Percentiles rank a stretch among this genome's conserved stretches.
These are phyloP conservation scores for Claviceps arundinis DNA, from an alignment of 2,329 filamentous ascomycete species.

Conservation along the genomic window DNA sequence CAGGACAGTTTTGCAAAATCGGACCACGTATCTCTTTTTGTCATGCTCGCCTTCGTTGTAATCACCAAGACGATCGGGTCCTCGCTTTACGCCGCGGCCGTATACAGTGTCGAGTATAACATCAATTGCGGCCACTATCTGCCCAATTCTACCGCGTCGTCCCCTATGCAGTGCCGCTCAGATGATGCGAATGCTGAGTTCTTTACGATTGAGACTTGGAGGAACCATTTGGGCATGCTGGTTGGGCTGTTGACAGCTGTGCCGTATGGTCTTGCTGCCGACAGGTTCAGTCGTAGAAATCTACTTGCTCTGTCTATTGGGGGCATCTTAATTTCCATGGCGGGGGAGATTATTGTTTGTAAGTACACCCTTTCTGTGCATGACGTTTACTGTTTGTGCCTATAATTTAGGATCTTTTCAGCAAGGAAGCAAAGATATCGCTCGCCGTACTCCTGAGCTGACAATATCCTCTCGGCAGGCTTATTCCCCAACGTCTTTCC, in stretches of 20 bases:
- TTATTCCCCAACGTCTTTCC: conserved; percentile 1
- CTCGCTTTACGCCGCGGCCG: not conserved
- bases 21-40: conserved; percentile 1
- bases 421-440: not conserved
- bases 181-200: not conserved
- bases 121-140: conserved; percentile 1
- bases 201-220: not conserved
- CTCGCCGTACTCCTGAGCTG: not conserved
- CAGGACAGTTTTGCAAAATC: conserved; percentile 1
- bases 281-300: conserved; percentile 4
- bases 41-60: not conserved
- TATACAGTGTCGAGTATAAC: not conserved
- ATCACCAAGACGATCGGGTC: not conserved
- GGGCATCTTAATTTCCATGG: conserved; percentile 2
- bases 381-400: not conserved
- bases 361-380: not conserved
- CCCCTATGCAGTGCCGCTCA: not conserved
- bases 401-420: not conserved
- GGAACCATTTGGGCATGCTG: not conserved
- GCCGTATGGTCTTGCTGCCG: conserved; percentile 5
- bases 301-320: conserved; percentile 2
- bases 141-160: not conserved
- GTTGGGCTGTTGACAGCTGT: conserved; percentile 1
- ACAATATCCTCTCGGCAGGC: not conserved
- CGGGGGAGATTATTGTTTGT: conserved; percentile 4